These are phyloP conservation scores for Populus alba DNA, from an alignment of 345 rosid species.

Conservation along the genomic window DNA sequence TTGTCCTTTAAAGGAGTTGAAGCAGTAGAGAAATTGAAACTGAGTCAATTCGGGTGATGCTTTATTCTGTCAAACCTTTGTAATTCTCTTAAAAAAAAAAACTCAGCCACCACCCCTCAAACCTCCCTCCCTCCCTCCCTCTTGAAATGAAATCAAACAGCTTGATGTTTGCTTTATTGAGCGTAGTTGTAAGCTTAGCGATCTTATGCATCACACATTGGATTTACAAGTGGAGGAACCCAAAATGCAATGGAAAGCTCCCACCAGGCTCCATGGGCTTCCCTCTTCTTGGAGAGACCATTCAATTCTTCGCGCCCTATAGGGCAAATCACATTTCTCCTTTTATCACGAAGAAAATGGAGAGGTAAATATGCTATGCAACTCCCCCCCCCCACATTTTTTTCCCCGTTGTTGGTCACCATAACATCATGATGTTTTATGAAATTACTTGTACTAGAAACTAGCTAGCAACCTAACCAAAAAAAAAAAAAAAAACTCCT, in stretches of 20 bases:
- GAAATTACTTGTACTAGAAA: too few species aligned
- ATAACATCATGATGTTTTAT: too few species aligned
- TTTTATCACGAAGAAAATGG: neutral
- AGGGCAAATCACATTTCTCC: neutral
- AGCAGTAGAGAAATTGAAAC: neutral
- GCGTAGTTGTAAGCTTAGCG: too few species aligned
- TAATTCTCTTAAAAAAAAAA: neutral
- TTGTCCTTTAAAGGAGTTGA: neutral
- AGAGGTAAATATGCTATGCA: neutral
- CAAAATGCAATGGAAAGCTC: neutral
- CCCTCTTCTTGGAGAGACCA: neutral
- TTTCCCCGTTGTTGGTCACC: neutral
- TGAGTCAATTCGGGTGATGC: conserved; percentile 30
- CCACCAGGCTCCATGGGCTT: conserved; percentile 11
- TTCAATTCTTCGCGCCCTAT: neutral
- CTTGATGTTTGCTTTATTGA: too few species aligned
- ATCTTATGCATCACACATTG: neutral
- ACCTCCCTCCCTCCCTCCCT: neutral
- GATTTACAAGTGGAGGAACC: neutral
- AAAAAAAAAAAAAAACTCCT: too few species aligned
- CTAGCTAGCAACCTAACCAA: too few species aligned
- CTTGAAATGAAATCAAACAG: too few species aligned
- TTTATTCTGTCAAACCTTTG: neutral
- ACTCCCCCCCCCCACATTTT: too few species aligned
- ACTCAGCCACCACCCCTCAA: neutral